phyloP scores from a whole-genome alignment of 2,329 filamentous ascomycete species.

The Penicillium sp. region DNA sequence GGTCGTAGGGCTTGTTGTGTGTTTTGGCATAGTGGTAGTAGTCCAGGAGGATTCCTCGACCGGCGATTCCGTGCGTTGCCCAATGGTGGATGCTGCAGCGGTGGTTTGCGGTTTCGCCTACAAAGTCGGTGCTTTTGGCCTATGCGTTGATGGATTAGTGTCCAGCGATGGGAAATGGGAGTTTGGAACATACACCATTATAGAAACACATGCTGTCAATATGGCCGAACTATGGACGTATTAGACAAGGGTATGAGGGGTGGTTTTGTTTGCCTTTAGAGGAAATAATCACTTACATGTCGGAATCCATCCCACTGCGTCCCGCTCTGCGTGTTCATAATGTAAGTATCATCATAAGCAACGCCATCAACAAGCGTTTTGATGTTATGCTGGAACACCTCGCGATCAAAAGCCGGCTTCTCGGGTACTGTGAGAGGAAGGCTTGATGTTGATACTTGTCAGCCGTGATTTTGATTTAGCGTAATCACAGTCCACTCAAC shows the following conservation, averaged over 20 bases:
- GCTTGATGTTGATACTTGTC: conserved; percentile 24
- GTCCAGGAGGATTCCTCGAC: conserved; percentile 43
- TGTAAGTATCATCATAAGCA: conserved; percentile 46
- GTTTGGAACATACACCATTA: conserved; percentile 35
- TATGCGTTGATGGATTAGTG: conserved; percentile 11
- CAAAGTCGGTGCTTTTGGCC: conserved; percentile 36
- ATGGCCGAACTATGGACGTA: conserved; percentile 35
- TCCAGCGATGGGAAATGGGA: neutral
- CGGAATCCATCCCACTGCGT: conserved; percentile 53
- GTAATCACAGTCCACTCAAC: conserved; percentile 8
- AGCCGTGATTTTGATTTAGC: neutral
- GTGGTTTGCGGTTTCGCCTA: conserved; percentile 33
- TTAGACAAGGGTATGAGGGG: neutral
- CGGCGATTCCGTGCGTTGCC: conserved; percentile 43
- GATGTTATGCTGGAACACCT: conserved; percentile 55
- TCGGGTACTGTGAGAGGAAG: conserved; percentile 53
- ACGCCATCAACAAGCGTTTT: conserved; percentile 39
- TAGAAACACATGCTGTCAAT: conserved; percentile 39
- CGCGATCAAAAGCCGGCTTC: conserved; percentile 53
- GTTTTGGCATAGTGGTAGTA: conserved; percentile 49
- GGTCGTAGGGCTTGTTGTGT: conserved; percentile 51
- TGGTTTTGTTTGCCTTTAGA: neutral
- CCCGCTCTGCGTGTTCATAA: conserved; percentile 49
- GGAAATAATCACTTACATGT: conserved; percentile 35
- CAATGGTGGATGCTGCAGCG: conserved; percentile 46